Percentiles rank a stretch among this genome's conserved stretches.
Conservation (phyloP, 2,329 filamentous ascomycete species). For the Talaromyces pinophilus region DNA sequence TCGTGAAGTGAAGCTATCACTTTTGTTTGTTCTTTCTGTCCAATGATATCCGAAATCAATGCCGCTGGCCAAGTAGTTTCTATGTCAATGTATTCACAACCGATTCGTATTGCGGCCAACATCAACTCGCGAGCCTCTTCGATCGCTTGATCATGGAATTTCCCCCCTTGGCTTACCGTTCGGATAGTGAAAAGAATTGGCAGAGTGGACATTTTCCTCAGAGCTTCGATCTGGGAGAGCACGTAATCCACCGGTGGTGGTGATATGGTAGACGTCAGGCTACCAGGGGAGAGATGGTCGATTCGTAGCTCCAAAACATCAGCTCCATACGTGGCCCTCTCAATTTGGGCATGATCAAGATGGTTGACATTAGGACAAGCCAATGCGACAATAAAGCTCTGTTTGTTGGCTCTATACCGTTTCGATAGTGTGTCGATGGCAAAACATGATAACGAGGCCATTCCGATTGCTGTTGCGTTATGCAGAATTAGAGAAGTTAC, state of each 20-base stretch:
- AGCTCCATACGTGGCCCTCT: conserved; percentile 6
- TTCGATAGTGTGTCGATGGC: neutral
- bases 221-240: neutral
- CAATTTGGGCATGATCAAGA: neutral
- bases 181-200: conserved; percentile 13
- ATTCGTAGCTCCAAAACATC: conserved; percentile 12
- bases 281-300: neutral
- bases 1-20: conserved; percentile 9
- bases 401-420: neutral
- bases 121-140: conserved; percentile 8
- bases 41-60: neutral
- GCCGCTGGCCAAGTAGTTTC: conserved; percentile 8
- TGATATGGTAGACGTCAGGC: neutral
- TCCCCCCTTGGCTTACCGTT: conserved; percentile 3
- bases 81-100: conserved; percentile 12
- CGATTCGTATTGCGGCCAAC: neutral
- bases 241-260: neutral
- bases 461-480: neutral
- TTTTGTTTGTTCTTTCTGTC: neutral
- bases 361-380: neutral
- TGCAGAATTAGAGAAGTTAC: neutral
- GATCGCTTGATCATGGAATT: neutral
- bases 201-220: neutral
- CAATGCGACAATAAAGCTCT: conserved; percentile 6
- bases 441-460: neutral